A percentile compares a stretch with the other conserved stretches of the same genome.
Conservation (phyloP, 1,284 basidiomycete species). For the Microstroma glucosiphilum region DNA sequence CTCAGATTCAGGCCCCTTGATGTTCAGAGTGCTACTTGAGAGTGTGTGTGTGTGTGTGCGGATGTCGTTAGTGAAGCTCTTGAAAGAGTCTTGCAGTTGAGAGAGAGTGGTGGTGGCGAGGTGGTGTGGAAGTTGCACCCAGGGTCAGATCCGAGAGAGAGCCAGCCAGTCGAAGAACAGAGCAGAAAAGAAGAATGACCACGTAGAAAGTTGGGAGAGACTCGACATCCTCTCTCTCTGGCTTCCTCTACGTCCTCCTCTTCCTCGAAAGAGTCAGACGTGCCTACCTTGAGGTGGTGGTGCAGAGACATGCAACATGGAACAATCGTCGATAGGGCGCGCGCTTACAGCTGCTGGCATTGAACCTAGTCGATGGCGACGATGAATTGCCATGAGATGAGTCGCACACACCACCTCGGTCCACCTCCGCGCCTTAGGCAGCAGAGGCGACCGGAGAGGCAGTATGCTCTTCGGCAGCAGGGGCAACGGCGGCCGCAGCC, state of each 20-base stretch:
- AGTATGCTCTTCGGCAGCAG: slow-evolving; percentile 31
- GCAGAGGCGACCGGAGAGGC: slow-evolving; percentile 12
- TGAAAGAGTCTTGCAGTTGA: neutral
- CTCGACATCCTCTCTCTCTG: no score
- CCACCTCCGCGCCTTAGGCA: neutral
- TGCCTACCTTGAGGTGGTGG: no score
- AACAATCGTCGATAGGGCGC: neutral
- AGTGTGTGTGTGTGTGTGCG: slow-evolving; percentile 1
- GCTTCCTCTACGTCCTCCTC: no score
- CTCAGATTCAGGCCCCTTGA: neutral
- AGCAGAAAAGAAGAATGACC: no score
- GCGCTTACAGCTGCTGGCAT: slow-evolving; percentile 6
- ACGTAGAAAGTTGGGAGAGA: no score
- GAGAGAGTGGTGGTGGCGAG: no score
- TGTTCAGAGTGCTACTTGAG: neutral
- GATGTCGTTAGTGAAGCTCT: neutral
- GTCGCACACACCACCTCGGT: neutral
- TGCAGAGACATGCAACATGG: no score
- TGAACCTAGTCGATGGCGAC: neutral
- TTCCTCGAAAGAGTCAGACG: no score
- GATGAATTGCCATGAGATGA: neutral
- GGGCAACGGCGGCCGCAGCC: slow-evolving; percentile 28
- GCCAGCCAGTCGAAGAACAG: no score
- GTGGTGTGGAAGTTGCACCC: no score
- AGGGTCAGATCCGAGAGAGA: no score